Conservation (phyloP, 2,329 filamentous ascomycete species). For the Colletotrichum cereale region DNA sequence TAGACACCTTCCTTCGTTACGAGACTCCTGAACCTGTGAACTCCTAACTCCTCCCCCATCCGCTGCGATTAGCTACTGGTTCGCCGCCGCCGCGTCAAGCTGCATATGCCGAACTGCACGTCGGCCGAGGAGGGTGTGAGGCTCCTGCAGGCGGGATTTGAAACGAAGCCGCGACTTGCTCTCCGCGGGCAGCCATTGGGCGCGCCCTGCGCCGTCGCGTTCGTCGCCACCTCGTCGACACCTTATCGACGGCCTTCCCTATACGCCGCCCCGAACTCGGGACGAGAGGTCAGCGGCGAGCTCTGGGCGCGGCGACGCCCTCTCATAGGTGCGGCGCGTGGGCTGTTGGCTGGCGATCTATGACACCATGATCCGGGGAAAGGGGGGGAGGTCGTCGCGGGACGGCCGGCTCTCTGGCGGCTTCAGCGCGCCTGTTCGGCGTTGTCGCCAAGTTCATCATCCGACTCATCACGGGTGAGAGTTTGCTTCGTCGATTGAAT, state of each 20-base stretch:
- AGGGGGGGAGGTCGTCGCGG: background rate
- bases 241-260: background rate
- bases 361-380: background rate
- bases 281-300: background rate
- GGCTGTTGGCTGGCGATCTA: background rate
- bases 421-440: background rate
- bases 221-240: background rate
- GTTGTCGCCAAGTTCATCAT: background rate
- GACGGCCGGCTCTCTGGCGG: background rate
- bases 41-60: background rate
- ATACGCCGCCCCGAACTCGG: background rate
- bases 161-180: background rate
- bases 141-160: background rate
- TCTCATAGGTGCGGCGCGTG: background rate
- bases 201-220: background rate
- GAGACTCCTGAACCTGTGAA: background rate
- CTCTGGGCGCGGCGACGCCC: background rate
- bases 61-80: background rate
- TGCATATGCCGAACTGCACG: background rate
- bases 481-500: background rate
- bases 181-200: background rate
- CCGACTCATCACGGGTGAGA: too few species aligned
- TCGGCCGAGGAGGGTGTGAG: conserved; percentile 1
- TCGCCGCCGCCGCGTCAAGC: background rate
- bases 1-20: background rate